Conservation (phyloP, 2,329 filamentous ascomycete species). For the Diaporthe ampelina region DNA sequence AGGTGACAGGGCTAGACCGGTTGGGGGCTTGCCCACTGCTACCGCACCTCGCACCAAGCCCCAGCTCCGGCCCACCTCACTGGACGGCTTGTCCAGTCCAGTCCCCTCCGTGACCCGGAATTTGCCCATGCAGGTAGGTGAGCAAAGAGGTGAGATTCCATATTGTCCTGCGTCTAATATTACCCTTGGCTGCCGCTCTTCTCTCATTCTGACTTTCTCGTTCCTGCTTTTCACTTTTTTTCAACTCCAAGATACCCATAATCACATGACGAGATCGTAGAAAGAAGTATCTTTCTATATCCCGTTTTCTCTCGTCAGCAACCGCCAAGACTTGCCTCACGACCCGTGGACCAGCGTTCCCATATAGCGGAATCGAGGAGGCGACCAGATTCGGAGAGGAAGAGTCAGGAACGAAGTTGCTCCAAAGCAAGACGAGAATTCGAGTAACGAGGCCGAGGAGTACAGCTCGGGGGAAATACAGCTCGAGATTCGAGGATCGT, state of each 20-base stretch:
- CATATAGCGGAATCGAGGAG: neutral
- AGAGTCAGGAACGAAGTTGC: neutral
- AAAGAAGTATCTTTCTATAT: slow-evolving; percentile 20
- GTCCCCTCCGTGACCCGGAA: slow-evolving; percentile 12
- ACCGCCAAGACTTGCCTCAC: neutral
- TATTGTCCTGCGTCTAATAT: slow-evolving; percentile 36
- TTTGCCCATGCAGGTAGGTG: slow-evolving; percentile 19
- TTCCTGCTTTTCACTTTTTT: slow-evolving; percentile 22
- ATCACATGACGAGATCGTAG: slow-evolving; percentile 8
- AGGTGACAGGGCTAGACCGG: slow-evolving; percentile 32
- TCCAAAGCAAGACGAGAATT: neutral
- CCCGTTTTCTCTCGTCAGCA: neutral
- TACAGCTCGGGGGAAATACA: neutral
- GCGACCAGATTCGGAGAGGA: neutral
- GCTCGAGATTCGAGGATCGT: slow-evolving; percentile 2
- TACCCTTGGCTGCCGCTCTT: slow-evolving; percentile 38
- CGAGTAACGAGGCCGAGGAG: slow-evolving; percentile 8
- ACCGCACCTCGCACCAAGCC: slow-evolving; percentile 14
- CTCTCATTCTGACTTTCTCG: slow-evolving; percentile 4
- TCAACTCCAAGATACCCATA: slow-evolving; percentile 24
- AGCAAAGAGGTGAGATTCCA: slow-evolving; percentile 37
- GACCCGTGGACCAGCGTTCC: neutral
- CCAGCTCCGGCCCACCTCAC: slow-evolving; percentile 10
- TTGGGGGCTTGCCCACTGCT: slow-evolving; percentile 10
- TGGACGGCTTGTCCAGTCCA: slow-evolving; percentile 4